Percentiles rank a stretch among this genome's conserved stretches.
Conservation (phyloP, 2,329 filamentous ascomycete species). For the Botrytis elliptica region DNA sequence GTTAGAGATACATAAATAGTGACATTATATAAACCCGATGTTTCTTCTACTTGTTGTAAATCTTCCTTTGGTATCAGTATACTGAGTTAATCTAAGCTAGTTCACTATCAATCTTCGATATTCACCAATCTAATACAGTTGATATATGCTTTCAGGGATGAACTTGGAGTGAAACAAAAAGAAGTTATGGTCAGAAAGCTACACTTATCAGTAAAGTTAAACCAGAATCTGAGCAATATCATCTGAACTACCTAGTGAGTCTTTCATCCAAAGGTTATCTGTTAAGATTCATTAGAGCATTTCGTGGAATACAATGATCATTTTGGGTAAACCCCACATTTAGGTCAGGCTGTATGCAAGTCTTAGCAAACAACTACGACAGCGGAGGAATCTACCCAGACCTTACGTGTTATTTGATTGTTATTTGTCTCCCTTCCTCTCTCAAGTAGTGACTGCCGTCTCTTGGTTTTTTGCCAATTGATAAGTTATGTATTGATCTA, state of each 20-base stretch:
- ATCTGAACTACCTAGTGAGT: background rate
- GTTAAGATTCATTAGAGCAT: background rate
- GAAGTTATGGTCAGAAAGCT: background rate
- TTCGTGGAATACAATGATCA: fast-evolving
- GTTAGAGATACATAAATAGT: too few relatives aligned
- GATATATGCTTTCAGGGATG: background rate
- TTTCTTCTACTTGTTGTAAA: too few relatives aligned
- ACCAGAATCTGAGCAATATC: background rate
- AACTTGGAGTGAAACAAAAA: background rate
- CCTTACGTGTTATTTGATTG: background rate
- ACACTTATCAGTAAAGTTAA: background rate
- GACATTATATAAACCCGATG: too few relatives aligned
- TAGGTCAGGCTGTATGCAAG: background rate
- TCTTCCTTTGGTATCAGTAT: too few relatives aligned
- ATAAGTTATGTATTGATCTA: background rate
- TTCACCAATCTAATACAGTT: background rate
- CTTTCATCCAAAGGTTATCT: background rate
- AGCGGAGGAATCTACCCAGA: background rate
- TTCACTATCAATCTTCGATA: background rate
- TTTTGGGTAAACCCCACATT: background rate
- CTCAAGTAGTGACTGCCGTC: fast-evolving
- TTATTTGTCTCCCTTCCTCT: background rate
- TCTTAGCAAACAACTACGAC: background rate
- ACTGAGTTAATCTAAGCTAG: too few relatives aligned
- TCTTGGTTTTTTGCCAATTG: background rate